Evolutionary conservation across 768 basidiomycete species (phyloP).

Genomic region (Boletus pseudo-olivaceus): DNA sequence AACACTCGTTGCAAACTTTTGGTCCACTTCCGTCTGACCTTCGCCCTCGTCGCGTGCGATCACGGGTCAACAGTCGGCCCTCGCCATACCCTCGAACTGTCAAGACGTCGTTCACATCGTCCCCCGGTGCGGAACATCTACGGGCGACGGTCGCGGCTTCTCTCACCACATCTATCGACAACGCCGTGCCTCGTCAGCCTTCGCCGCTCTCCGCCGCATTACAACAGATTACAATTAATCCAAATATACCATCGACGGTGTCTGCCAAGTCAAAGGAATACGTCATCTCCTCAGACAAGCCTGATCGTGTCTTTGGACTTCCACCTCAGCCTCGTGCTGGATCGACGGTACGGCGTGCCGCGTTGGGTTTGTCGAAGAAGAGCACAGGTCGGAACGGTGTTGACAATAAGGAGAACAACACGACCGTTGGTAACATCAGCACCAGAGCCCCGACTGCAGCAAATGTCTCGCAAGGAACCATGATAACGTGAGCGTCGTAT

Average conservation of each 20-base stretch:
- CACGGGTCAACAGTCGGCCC: slow-evolving; percentile 65
- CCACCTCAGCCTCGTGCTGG: slow-evolving; percentile 48
- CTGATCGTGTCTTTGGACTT: slow-evolving; percentile 22
- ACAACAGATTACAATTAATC: slow-evolving; percentile 43
- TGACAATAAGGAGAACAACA: slow-evolving; percentile 55
- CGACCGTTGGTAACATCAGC: slow-evolving; percentile 6
- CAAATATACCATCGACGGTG: slow-evolving; percentile 34
- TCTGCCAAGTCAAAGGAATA: slow-evolving; percentile 35
- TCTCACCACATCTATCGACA: slow-evolving; percentile 20
- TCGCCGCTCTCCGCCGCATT: slow-evolving; percentile 33
- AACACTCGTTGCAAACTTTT: slow-evolving; percentile 68
- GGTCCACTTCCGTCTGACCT: slow-evolving; percentile 73
- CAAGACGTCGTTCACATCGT: slow-evolving; percentile 42
- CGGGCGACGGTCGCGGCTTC: slow-evolving; percentile 23
- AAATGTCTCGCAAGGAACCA: slow-evolving; percentile 32
- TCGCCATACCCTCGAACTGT: slow-evolving; percentile 67
- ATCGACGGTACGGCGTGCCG: slow-evolving; percentile 53
- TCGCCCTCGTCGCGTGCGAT: slow-evolving; percentile 56
- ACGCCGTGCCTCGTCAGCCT: slow-evolving; percentile 6
- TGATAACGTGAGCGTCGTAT: slow-evolving; percentile 51
- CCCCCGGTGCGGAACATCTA: slow-evolving; percentile 34
- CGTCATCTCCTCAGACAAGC: slow-evolving; percentile 27
- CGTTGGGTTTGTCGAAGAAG: slow-evolving; percentile 64
- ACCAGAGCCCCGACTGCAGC: not conserved
- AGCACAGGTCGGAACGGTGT: slow-evolving; percentile 47